Base-by-base conservation (phyloP, 2,329 filamentous ascomycete species). In the Trichophyton schoenleinii region DNA sequence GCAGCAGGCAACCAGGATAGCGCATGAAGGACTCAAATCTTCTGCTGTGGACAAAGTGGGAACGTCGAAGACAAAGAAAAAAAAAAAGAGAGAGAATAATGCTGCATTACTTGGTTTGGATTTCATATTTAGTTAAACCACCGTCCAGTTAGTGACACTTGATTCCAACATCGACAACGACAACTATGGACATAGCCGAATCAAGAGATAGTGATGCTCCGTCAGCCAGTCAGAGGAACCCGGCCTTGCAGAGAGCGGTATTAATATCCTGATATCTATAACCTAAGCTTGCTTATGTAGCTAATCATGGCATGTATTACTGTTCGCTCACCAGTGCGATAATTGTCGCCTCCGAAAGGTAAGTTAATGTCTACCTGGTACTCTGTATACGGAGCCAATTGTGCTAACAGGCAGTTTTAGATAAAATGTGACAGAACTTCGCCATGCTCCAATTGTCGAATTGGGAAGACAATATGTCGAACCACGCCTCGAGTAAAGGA, bases 271-370 rank as follows among this genome's bases (percentile, higher is more conserved):
- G 18, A 36, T 22, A 28, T 36, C 22, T 46, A 58, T 36, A 46
- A 15, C 20, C n/a, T 31, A 20, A 7, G 18, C 9, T n/a, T 36
- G 20, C n/a, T 46, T 7, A 44, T 20, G 6, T 46, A 58, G 38
- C 53, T 42, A 42, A 58, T 15, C 57, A 42, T 42, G 36, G 20
- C 22, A 13, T 58, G 1, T 13, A n/a, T 49, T 15, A 36, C 52
- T 36, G 31, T 15, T 36, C 52, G 1, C 34, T 28, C 15, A 18
- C 46, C 44, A 66, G 64, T 66, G 64, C 48, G 64, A 66, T 55
- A 65, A 64, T 52, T 66, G 64, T 46, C 63, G 64, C 11, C 22
- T 60, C 57, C 62, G 64, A 60, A 66, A 66, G 62, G 64, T 65
- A 25, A 34, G 61, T 46, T 28, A 11, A 55, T 6, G 18, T 48